phyloP scores from a whole-genome alignment of 495 filamentous ascomycete species.

The Apiosordaria backusii region DNA sequence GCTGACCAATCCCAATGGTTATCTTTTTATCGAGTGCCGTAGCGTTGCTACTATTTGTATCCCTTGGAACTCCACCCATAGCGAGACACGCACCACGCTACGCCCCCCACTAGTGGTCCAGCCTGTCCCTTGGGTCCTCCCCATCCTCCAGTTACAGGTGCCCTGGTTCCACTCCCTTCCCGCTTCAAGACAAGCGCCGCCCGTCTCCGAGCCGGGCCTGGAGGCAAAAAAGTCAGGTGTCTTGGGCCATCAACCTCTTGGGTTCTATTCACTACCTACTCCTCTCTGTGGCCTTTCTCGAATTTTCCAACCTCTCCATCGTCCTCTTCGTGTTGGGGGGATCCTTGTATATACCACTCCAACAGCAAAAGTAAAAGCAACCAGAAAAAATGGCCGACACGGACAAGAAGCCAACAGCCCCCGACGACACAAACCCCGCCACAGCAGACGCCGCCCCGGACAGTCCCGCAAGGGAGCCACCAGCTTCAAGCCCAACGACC shows the following conservation, averaged over 20 bases:
- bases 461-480: not conserved
- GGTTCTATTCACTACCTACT: not conserved
- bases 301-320: not conserved
- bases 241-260: not conserved
- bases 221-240: constrained; percentile 2
- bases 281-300: not conserved
- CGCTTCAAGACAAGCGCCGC: not conserved
- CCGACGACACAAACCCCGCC: not conserved
- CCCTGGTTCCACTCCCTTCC: not conserved
- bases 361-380: too few relatives aligned
- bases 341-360: not conserved
- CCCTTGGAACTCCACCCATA: too few relatives aligned
- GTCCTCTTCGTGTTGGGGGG: not conserved
- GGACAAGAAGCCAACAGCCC: not conserved
- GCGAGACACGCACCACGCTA: too few relatives aligned
- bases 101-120: not conserved
- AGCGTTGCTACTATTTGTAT: too few relatives aligned
- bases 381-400: too few relatives aligned
- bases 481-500: not conserved
- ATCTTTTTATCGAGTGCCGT: too few relatives aligned
- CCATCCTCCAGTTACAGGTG: not conserved
- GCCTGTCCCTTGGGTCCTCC: not conserved
- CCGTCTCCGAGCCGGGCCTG: not conserved
- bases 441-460: not conserved
- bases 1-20: too few relatives aligned